Conservation (phyloP, 805 yeast species). For the Nakazawaea ishiwadae region DNA sequence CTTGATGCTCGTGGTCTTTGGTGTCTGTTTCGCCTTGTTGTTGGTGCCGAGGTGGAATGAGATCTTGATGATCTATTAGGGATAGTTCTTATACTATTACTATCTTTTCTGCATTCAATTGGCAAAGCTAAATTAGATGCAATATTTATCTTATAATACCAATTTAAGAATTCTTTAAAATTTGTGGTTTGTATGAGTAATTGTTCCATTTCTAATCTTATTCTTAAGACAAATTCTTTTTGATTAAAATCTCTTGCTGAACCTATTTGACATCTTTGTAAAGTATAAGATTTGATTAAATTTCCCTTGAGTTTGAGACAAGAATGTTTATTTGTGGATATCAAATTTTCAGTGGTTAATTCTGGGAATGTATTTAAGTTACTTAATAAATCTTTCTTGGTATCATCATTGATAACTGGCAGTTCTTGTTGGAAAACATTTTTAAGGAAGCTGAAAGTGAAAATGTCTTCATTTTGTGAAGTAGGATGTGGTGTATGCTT, state of each 20-base stretch:
- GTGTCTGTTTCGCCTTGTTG: no score
- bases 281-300: constrained; percentile 1
- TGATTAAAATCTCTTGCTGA: constrained; percentile 4
- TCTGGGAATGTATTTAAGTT: no score
- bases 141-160: constrained; percentile 1
- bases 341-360: no score
- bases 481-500: no score
- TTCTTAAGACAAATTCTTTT: constrained; percentile 3
- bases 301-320: neutral
- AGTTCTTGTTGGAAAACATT: no score
- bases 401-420: no score
- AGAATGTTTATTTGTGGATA: neutral
- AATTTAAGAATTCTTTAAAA: constrained; percentile 8
- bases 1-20: no score
- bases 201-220: constrained; percentile 9
- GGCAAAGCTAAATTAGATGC: constrained; percentile 2
- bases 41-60: no score
- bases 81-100: neutral
- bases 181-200: constrained; percentile 4
- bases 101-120: neutral
- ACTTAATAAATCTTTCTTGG: no score
- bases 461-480: no score
- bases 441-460: no score
- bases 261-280: constrained; percentile 7
- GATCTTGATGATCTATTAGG: neutral